A percentile compares a stretch with the other conserved stretches of the same genome.
Evolutionary conservation across 1,284 basidiomycete genomes (phyloP).

Genomic region (Rhodotorula sp.): DNA sequence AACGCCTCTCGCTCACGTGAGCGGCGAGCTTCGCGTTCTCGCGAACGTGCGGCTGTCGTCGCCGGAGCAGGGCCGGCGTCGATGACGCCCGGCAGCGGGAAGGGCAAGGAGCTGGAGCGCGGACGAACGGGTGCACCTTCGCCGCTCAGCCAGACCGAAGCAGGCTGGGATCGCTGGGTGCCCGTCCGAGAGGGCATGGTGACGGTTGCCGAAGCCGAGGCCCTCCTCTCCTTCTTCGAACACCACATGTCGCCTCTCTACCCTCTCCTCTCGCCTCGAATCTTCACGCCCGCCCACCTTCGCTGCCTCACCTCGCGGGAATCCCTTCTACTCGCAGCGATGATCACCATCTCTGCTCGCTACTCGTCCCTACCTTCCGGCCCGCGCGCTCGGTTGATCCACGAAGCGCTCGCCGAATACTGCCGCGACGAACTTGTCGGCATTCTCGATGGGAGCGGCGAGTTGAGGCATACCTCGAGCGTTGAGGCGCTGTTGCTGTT

Average conservation of each 20-base stretch:
- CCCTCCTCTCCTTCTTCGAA: slow-evolving; percentile 33
- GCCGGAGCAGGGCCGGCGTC: not conserved
- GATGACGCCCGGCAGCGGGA: not conserved
- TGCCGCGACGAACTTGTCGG: slow-evolving; percentile 28
- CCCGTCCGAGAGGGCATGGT: slow-evolving; percentile 32
- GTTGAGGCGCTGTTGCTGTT: slow-evolving; percentile 37
- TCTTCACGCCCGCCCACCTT: slow-evolving; percentile 31
- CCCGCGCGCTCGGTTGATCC: slow-evolving; percentile 23
- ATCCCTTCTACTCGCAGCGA: slow-evolving; percentile 34
- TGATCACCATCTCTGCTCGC: slow-evolving; percentile 36
- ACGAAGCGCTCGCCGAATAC: slow-evolving; percentile 27
- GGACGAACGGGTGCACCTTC: not conserved
- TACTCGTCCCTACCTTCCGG: slow-evolving; percentile 27
- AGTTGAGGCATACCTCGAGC: slow-evolving; percentile 30
- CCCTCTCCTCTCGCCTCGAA: slow-evolving; percentile 33
- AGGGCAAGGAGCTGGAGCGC: not conserved
- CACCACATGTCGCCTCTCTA: slow-evolving; percentile 34
- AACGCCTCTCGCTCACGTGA: not conserved
- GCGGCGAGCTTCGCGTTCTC: not conserved
- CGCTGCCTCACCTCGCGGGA: slow-evolving; percentile 28
- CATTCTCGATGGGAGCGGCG: slow-evolving; percentile 27
- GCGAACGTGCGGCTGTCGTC: not conserved
- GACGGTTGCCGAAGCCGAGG: slow-evolving; percentile 28
- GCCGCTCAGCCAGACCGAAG: not conserved
- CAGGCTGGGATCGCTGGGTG: slow-evolving; percentile 29